Percentiles rank a stretch among this genome's conserved stretches.
Conservation (phyloP, 2,329 filamentous ascomycete species). For the Biscogniauxia sp. region DNA sequence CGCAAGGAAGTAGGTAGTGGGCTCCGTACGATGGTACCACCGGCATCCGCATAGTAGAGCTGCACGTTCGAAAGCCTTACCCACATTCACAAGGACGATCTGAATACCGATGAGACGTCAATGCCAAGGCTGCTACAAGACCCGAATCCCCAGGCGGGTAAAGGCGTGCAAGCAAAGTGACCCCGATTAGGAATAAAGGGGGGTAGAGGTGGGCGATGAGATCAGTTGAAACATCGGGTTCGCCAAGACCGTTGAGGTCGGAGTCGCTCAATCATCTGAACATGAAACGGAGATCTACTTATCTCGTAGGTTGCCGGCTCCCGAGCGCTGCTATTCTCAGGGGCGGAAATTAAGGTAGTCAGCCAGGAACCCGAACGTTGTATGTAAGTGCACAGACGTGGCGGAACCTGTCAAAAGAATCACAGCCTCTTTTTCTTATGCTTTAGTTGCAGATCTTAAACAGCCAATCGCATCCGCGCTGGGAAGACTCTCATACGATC, state of each 20-base stretch:
- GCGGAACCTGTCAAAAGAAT: neutral
- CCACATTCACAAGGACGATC: neutral
- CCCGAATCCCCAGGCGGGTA: neutral
- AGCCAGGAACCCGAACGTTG: neutral
- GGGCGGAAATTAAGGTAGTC: neutral
- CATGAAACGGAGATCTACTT: slow-evolving; percentile 1
- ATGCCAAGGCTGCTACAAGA: neutral
- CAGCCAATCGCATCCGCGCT: neutral
- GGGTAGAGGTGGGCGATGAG: neutral
- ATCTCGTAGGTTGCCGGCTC: neutral
- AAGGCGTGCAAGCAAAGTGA: neutral
- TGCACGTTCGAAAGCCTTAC: neutral
- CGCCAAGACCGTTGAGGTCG: neutral
- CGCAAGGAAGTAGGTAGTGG: neutral
- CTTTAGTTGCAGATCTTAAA: neutral
- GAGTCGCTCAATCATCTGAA: neutral
- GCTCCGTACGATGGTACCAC: neutral
- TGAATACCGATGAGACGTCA: slow-evolving; percentile 1
- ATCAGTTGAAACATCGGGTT: slow-evolving; percentile 1
- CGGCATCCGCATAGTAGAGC: neutral
- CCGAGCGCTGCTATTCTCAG: neutral
- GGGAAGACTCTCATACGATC: neutral
- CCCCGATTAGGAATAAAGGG: neutral
- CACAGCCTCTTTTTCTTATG: neutral
- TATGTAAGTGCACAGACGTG: neutral